Percentiles rank a stretch among this genome's conserved stretches.
Conservation (phyloP, 805 yeast genomes). For the Ogataea polymorpha region DNA sequence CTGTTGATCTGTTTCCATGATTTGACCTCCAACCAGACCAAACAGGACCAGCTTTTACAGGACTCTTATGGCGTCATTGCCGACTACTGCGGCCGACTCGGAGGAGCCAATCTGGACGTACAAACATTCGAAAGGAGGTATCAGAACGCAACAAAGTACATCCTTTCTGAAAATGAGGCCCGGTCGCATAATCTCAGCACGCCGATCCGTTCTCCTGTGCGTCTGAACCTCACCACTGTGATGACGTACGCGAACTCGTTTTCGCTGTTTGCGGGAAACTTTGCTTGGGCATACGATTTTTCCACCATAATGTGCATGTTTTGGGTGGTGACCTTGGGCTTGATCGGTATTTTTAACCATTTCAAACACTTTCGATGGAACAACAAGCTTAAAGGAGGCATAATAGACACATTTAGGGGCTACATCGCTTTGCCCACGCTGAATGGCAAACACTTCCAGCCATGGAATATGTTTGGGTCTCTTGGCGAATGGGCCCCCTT, state of each 20-base stretch:
- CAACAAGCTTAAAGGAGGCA: slow-evolving; percentile 5
- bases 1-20: slow-evolving; percentile 25
- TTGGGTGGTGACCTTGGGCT: slow-evolving; percentile 20
- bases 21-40: neutral
- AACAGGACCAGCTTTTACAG: neutral
- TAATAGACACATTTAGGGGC: slow-evolving; percentile 17
- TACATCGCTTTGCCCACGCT: slow-evolving; percentile 23
- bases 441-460: slow-evolving; percentile 22
- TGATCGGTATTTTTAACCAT: slow-evolving; percentile 18
- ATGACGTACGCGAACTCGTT: slow-evolving; percentile 16
- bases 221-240: slow-evolving; percentile 6
- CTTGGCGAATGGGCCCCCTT: slow-evolving; percentile 1
- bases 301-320: slow-evolving; percentile 19
- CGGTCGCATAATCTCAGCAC: neutral
- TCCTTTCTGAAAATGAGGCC: slow-evolving; percentile 1
- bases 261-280: slow-evolving; percentile 20
- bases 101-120: slow-evolving; percentile 7
- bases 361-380: slow-evolving; percentile 13
- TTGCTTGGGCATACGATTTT: slow-evolving; percentile 13
- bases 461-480: slow-evolving; percentile 21
- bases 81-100: slow-evolving; percentile 13
- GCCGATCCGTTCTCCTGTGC: slow-evolving; percentile 17
- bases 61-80: slow-evolving; percentile 11
- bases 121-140: slow-evolving; percentile 3
- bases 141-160: slow-evolving; percentile 16